phyloP scores from a whole-genome alignment of 768 basidiomycete species.

The Gymnopilus dilepis region DNA sequence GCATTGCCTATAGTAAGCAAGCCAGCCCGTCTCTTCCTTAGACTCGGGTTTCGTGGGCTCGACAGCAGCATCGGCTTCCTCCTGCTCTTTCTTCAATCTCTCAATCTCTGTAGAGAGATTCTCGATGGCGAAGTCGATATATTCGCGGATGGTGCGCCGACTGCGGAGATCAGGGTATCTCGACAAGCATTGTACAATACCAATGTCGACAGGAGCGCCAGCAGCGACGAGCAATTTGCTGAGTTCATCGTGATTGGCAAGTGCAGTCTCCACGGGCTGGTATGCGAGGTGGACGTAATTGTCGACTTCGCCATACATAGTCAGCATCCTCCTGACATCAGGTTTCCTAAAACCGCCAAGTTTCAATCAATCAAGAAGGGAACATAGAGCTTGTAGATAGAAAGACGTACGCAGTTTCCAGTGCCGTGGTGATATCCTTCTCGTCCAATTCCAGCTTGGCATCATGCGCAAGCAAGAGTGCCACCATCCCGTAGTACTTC shows the following conservation, averaged over 20 bases:
- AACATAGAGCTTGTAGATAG: not conserved
- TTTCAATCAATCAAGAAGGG: not conserved
- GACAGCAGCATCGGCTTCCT: not conserved
- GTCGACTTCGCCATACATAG: constrained; percentile 26
- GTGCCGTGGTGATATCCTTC: constrained; percentile 41
- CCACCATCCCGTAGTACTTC: constrained; percentile 40
- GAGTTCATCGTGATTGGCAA: constrained; percentile 42
- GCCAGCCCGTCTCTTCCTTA: constrained; percentile 17
- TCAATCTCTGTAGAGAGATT: constrained; percentile 28
- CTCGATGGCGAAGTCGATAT: constrained; percentile 40
- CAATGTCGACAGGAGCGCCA: constrained; percentile 41
- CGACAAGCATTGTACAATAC: constrained; percentile 30
- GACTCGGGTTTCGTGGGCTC: constrained; percentile 5
- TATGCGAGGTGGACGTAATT: constrained; percentile 33
- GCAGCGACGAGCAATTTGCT: constrained; percentile 43
- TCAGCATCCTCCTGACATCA: constrained; percentile 20
- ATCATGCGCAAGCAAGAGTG: constrained; percentile 46
- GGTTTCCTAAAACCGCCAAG: constrained; percentile 18
- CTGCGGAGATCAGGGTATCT: constrained; percentile 23
- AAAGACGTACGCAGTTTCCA: constrained; percentile 38
- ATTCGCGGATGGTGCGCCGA: constrained; percentile 41
- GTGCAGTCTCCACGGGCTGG: constrained; percentile 44
- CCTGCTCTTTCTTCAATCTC: constrained; percentile 20
- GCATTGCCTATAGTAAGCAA: constrained; percentile 16
- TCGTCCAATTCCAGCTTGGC: constrained; percentile 40